Base-by-base conservation (phyloP, 306 rosid genomes). In the Inga leiocalycina region DNA sequence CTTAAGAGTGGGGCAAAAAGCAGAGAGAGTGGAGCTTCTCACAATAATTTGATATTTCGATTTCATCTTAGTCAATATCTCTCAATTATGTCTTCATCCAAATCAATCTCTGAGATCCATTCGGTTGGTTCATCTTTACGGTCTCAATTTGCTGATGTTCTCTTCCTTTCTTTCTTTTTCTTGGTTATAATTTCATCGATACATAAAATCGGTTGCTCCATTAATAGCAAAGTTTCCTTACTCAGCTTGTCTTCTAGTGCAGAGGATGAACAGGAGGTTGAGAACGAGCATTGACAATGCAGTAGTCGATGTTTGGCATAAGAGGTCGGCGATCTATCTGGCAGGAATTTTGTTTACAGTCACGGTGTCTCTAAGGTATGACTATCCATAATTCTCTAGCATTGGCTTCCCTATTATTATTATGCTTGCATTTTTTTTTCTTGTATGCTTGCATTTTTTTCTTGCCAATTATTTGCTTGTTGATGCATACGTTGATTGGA, bases 351-450 rank as follows among this genome's bases (percentile, higher is more conserved):
- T 62, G 91, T 94, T 16, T 91, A 77, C 59, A 93, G 96, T 3
- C 93, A 89, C 44, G 97, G 83, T n/a, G 98, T 85, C 76, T 89
- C 96, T 9, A 85, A 93, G 97, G 98, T 94, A 34, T 48, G 69
- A 10, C 43, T 44, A 41, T 41, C 49, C 16, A n/a, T 10, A 61
- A 74, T 56, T 72, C 16, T 17, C 78, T 30, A 13, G 2, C 71
- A 78, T 35, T 35, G 35, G 12, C 37, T 54, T 41, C 11, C 5
- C 67, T 48, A 37, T 77, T 20, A 9, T 72, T n/a, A 6, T 24
- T 46, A 22, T 22, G n/a, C 76, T 45, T 5, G 5, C 39, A 27
- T 72, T 43, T 70, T 72, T 24, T 45, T 6, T n/a, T n/a, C n/a
- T n/a, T n/a, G n/a, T 46, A 22, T 22, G n/a, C 76, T 45, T 5